Evolutionary conservation across 106 monocot species (phyloP), one percentile per base, ranked within the genome.

Genomic region (Alisma plantagoaquatica): DNA sequence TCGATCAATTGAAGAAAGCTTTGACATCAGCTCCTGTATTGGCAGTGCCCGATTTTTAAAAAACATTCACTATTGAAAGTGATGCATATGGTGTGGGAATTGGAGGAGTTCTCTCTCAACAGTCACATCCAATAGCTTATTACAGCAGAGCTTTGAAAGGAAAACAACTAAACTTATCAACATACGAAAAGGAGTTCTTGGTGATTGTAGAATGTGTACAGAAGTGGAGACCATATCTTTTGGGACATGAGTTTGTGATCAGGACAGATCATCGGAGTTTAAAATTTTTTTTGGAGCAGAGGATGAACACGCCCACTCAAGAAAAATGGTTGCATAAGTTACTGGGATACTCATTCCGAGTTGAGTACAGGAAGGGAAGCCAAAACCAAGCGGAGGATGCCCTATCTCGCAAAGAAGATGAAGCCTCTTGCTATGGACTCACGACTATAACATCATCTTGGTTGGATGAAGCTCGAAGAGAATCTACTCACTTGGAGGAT

Each of bases 261-360:
- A 15, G 12, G 7, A 63, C 51, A 1, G 62, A 63, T 19, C 62
- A 63, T 51, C 8, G 3, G 4, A 63, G 62, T 23, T 23, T 63
- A 4, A 41, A 33, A 23, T 25, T 35, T 48, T 19, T 63, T 3
- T 14, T 61, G 18, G n/a, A 47, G 22, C 48, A 31, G 10, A 28
- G 23, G 9, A 16, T 32, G 19, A 1, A 10, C 2, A 33, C n/a
- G 15, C 24, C 31, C 17, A 14, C 9, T 41, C 38, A 56, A 41
- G 41, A 56, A 1, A 56, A 41, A 56, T 41, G 35, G 35, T 30
- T 56, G 15, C 16, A 15, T 4, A 28, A 54, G 20, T 23, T 54
- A 17, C 54, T 54, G 8, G 54, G 31, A 19, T 54, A 30, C 20
- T 5, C 12, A 19, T 54, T 30, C 31, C 3, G 4, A 12, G 22